Percentiles rank a stretch among this genome's conserved stretches.
These are phyloP conservation scores for Claviceps maximensis DNA, from an alignment of 2,329 filamentous ascomycete genomes.

Conservation along the genomic window DNA sequence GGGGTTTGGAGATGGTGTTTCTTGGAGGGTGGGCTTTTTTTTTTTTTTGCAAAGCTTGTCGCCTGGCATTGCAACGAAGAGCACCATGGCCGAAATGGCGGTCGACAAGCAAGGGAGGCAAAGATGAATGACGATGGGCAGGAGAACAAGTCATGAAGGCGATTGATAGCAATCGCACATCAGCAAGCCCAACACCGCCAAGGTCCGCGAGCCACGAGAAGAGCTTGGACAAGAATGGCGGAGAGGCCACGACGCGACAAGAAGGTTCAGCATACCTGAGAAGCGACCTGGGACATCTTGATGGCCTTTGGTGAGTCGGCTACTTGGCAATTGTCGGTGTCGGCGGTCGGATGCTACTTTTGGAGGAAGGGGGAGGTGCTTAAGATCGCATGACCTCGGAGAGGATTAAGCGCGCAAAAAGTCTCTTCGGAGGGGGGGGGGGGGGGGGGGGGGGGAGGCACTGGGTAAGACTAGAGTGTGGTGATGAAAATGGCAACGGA, in stretches of 20 bases:
- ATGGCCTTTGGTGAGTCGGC: constrained; percentile 19
- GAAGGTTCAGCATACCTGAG: constrained; percentile 34
- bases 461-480: constrained; percentile 5
- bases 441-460: constrained; percentile 6
- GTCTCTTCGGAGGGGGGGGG: constrained; percentile 9
- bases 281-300: constrained; percentile 47
- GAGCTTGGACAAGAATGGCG: not conserved
- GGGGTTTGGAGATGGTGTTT: too few relatives aligned
- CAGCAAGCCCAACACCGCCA: not conserved
- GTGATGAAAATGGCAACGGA: constrained; percentile 7
- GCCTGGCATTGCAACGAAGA: not conserved
- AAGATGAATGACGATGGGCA: not conserved
- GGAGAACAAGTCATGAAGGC: not conserved
- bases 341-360: constrained; percentile 20
- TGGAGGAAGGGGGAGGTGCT: constrained; percentile 17
- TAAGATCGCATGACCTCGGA: constrained; percentile 27
- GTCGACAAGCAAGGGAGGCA: not conserved
- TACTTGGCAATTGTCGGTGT: constrained; percentile 30
- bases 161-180: not conserved
- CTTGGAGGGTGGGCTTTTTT: too few relatives aligned
- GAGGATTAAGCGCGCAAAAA: constrained; percentile 10
- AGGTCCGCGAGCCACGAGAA: not conserved
- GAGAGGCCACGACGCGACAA: not conserved
- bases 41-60: not conserved
- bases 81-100: not conserved